These are phyloP conservation scores for Lichtheimia ornata DNA, from an alignment of 371 early-diverging fungal species.

Conservation along the genomic window DNA sequence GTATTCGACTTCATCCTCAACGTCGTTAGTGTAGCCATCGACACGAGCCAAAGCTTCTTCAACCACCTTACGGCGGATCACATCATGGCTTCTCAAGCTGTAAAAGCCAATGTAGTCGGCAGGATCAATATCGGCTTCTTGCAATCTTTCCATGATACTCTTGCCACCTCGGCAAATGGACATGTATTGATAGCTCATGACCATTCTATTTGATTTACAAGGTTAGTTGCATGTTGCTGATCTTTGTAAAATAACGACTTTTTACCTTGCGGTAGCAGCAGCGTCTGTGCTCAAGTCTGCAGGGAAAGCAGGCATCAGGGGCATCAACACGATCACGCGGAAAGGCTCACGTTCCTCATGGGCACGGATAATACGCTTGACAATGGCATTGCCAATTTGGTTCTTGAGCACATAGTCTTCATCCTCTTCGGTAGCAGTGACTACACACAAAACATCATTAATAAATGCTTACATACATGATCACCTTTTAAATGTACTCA, in stretches of 20 bases:
- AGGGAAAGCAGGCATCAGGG: constrained; percentile 91
- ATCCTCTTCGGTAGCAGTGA: constrained; percentile 63
- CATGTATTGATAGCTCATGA: constrained; percentile 77
- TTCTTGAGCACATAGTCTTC: constrained; percentile 63
- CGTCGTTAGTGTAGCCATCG: constrained; percentile 18
- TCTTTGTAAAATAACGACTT: background rate
- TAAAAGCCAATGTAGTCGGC: constrained; percentile 73
- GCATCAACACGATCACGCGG: constrained; percentile 86
- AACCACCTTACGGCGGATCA: constrained; percentile 36
- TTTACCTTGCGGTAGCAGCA: constrained; percentile 64
- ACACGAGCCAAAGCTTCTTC: constrained; percentile 43
- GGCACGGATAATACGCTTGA: constrained; percentile 79
- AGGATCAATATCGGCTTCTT: constrained; percentile 52
- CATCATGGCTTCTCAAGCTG: constrained; percentile 69
- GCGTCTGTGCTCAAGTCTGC: constrained; percentile 75
- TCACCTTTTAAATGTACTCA: constrained; percentile 32
- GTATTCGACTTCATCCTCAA: constrained; percentile 18
- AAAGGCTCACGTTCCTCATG: constrained; percentile 67
- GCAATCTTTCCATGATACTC: constrained; percentile 60
- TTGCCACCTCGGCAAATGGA: constrained; percentile 72
- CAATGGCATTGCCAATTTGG: constrained; percentile 76
- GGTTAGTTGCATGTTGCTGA: background rate
- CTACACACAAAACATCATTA: constrained; percentile 25
- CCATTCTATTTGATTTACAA: constrained; percentile 33
- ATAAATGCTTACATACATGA: background rate